These are phyloP conservation scores for Coniella lustricola DNA, from an alignment of 2,329 filamentous ascomycete species.

Conservation along the genomic window DNA sequence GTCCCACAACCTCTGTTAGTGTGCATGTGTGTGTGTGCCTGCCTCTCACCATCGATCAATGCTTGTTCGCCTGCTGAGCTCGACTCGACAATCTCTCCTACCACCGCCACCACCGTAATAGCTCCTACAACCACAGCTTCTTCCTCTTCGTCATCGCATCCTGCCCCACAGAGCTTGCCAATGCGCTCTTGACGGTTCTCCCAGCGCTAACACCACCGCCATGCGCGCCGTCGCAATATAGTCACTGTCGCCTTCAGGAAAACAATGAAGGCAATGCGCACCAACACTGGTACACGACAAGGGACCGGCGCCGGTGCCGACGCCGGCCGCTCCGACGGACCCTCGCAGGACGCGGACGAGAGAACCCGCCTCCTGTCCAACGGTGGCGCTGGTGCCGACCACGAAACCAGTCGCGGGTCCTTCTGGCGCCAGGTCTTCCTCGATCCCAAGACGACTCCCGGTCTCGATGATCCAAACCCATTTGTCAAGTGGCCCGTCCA, in stretches of 20 bases:
- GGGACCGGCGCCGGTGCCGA: background rate
- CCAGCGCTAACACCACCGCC: conserved; percentile 8
- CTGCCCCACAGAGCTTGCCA: too few species aligned
- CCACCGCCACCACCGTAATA: too few species aligned
- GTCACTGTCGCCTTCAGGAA: conserved; percentile 11
- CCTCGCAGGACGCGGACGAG: conserved; percentile 23
- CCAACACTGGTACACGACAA: background rate
- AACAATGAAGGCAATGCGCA: conserved; percentile 9
- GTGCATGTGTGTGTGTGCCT: background rate
- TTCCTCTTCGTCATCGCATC: too few species aligned
- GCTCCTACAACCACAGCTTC: too few species aligned
- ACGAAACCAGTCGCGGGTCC: conserved; percentile 17
- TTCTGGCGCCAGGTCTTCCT: conserved; percentile 36
- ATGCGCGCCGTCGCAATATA: conserved; percentile 11
- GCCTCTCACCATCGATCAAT: background rate
- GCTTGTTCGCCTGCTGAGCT: background rate
- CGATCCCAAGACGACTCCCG: conserved; percentile 43
- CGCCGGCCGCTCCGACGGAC: background rate
- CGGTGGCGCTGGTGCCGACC: conserved; percentile 11
- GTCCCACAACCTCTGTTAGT: background rate
- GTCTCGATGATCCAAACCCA: conserved; percentile 40
- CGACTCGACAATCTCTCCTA: background rate
- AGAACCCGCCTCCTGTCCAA: conserved; percentile 36
- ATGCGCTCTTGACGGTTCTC: background rate
- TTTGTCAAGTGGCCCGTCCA: conserved; percentile 40